Evolutionary conservation across 352 stramenopile species (phyloP).

Genomic region (Pythium diclinum): DNA sequence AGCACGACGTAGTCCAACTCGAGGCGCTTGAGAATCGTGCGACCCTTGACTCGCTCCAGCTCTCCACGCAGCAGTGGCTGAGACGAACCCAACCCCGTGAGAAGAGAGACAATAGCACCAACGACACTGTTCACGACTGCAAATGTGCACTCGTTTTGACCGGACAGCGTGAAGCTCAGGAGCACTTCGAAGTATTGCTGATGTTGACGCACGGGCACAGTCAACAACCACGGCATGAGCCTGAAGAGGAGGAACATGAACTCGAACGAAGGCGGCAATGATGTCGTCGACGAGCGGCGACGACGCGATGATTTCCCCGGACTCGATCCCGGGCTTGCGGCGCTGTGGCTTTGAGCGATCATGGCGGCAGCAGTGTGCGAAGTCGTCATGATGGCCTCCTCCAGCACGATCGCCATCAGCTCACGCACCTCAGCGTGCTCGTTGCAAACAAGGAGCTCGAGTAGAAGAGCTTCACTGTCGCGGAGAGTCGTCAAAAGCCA

Average conservation of each 20-base stretch:
- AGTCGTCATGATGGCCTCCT: constrained; percentile 59
- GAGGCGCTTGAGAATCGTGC: constrained; percentile 75
- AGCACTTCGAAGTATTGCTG: constrained; percentile 73
- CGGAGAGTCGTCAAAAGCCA: constrained; percentile 71
- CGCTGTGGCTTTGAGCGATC: constrained; percentile 7
- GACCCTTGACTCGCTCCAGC: constrained; percentile 64
- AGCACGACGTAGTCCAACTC: constrained; percentile 67
- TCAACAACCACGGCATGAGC: constrained; percentile 71
- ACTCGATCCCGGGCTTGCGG: constrained; percentile 1
- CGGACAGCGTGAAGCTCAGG: constrained; percentile 73
- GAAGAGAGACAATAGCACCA: constrained; percentile 62
- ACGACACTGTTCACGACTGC: constrained; percentile 81
- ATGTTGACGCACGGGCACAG: constrained; percentile 65
- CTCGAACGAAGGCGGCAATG: constrained; percentile 69
- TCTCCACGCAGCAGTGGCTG: constrained; percentile 65
- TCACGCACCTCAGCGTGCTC: constrained; percentile 65
- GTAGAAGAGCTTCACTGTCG: constrained; percentile 57
- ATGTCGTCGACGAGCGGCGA: constrained; percentile 23
- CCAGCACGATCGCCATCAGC: constrained; percentile 64
- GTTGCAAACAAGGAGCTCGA: constrained; percentile 74
- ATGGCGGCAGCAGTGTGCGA: constrained; percentile 19
- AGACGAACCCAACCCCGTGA: constrained; percentile 53
- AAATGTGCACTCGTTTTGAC: constrained; percentile 80
- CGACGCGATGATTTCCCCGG: constrained; percentile 6
- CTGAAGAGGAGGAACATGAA: constrained; percentile 80